Evolutionary conservation across 352 stramenopile species (phyloP).

Genomic region (Globisporangium orthogonon): DNA sequence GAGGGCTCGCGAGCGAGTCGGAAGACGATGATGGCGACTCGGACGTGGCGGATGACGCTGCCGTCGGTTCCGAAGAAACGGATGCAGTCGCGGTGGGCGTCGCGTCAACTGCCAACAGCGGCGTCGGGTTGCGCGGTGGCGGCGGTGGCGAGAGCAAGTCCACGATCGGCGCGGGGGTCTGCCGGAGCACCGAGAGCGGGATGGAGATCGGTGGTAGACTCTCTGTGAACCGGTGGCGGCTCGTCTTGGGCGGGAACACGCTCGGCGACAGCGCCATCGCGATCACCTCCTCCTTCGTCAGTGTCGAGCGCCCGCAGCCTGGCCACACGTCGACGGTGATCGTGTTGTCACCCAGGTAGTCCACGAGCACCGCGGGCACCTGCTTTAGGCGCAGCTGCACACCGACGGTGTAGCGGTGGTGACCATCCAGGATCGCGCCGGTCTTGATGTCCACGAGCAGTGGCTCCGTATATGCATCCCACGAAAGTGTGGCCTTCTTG

Average conservation of each 20-base stretch:
- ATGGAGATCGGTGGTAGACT: conserved; percentile 80
- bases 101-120: neutral
- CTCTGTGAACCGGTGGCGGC: conserved; percentile 75
- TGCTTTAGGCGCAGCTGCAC: conserved; percentile 66
- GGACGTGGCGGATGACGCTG: neutral
- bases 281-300: conserved; percentile 81
- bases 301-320: conserved; percentile 46
- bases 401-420: conserved; percentile 79
- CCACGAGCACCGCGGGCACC: conserved; percentile 66
- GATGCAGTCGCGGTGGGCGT: too few species aligned
- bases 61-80: conserved; percentile 7
- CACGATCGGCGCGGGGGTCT: conserved; percentile 48
- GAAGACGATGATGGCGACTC: too few species aligned
- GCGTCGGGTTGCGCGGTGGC: neutral
- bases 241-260: conserved; percentile 83
- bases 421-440: conserved; percentile 77
- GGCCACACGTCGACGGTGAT: conserved; percentile 82
- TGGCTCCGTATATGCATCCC: conserved; percentile 78
- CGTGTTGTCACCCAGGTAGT: conserved; percentile 67
- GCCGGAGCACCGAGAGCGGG: conserved; percentile 59
- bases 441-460: conserved; percentile 76
- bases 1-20: neutral
- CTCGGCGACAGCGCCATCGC: conserved; percentile 75
- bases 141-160: conserved; percentile 16
- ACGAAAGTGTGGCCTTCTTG: conserved; percentile 70